phyloP scores from a whole-genome alignment of 2,329 filamentous ascomycete species.

The Aulographum hederae region DNA sequence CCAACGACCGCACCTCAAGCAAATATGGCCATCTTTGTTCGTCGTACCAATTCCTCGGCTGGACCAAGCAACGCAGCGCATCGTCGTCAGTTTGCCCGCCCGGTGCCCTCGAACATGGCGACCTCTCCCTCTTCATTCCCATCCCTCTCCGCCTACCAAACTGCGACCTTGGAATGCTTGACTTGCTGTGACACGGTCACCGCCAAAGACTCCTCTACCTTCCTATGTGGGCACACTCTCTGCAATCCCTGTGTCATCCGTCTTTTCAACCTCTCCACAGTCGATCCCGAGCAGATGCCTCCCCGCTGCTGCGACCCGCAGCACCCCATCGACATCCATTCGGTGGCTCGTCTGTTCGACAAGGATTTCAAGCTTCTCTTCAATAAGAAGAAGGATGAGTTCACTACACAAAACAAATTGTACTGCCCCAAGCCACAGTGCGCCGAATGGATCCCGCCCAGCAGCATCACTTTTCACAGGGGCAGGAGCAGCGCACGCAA shows the following conservation, averaged over 20 bases:
- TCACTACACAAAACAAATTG: constrained; percentile 52
- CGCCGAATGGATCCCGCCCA: constrained; percentile 63
- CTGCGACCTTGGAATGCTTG: constrained; percentile 57
- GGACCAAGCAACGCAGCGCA: too few species aligned
- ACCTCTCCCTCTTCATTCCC: too few species aligned
- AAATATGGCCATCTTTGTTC: too few species aligned
- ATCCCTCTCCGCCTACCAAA: too few species aligned
- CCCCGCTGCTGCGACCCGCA: constrained; percentile 62
- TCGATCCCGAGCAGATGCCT: constrained; percentile 67
- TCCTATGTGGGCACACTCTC: constrained; percentile 63
- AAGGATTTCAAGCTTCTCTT: constrained; percentile 56
- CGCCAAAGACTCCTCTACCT: constrained; percentile 43
- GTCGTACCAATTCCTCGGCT: too few species aligned
- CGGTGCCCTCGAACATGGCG: too few species aligned
- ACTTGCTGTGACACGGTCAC: constrained; percentile 51
- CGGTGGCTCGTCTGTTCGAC: constrained; percentile 61
- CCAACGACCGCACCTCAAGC: too few species aligned
- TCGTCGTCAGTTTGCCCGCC: too few species aligned
- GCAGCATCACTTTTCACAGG: constrained; percentile 44
- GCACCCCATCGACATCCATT: constrained; percentile 54
- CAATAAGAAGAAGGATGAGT: constrained; percentile 68
- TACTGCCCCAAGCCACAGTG: constrained; percentile 61
- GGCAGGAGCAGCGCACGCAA: constrained; percentile 33
- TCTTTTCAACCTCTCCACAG: constrained; percentile 57
- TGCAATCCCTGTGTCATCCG: constrained; percentile 60